Conservation (phyloP, 495 filamentous ascomycete genomes). For the Xylaria intraflava region DNA sequence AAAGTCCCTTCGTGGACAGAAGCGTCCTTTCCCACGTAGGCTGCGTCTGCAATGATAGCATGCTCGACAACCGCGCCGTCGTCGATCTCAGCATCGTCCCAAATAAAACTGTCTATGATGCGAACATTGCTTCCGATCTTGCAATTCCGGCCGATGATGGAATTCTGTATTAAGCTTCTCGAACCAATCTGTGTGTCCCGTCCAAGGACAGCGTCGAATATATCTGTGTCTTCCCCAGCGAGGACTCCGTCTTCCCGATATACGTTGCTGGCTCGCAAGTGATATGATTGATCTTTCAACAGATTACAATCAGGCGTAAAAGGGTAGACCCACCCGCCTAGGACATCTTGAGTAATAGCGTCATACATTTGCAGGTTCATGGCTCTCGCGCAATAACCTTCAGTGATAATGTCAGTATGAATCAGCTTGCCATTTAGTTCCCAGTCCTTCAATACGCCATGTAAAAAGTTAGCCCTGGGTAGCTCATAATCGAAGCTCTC, state of each 20-base stretch:
- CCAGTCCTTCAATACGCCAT: slow-evolving; percentile 90
- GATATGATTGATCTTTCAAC: slow-evolving; percentile 67
- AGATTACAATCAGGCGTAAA: slow-evolving; percentile 86
- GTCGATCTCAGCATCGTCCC: slow-evolving; percentile 73
- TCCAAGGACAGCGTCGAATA: slow-evolving; percentile 65
- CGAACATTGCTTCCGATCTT: slow-evolving; percentile 76
- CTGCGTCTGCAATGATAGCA: slow-evolving; percentile 70
- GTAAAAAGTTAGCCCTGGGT: slow-evolving; percentile 79
- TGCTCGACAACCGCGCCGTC: slow-evolving; percentile 63
- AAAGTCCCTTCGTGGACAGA: slow-evolving; percentile 64
- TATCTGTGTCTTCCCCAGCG: slow-evolving; percentile 41
- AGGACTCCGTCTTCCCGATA: slow-evolving; percentile 65
- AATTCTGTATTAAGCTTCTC: slow-evolving; percentile 59
- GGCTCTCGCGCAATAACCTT: slow-evolving; percentile 76
- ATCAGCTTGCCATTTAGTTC: slow-evolving; percentile 95
- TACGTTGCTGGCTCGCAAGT: slow-evolving; percentile 61
- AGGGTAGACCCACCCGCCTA: slow-evolving; percentile 87
- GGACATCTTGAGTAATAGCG: slow-evolving; percentile 80
- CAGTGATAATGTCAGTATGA: slow-evolving; percentile 77
- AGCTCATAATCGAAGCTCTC: slow-evolving; percentile 96
- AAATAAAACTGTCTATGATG: slow-evolving; percentile 79
- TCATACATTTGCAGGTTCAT: slow-evolving; percentile 85
- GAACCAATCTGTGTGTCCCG: slow-evolving; percentile 68
- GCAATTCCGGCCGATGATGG: slow-evolving; percentile 75
- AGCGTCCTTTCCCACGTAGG: slow-evolving; percentile 62